These are phyloP conservation scores for Aciculoconidium aculeatum DNA, from an alignment of 805 yeast genomes.

Conservation along the genomic window DNA sequence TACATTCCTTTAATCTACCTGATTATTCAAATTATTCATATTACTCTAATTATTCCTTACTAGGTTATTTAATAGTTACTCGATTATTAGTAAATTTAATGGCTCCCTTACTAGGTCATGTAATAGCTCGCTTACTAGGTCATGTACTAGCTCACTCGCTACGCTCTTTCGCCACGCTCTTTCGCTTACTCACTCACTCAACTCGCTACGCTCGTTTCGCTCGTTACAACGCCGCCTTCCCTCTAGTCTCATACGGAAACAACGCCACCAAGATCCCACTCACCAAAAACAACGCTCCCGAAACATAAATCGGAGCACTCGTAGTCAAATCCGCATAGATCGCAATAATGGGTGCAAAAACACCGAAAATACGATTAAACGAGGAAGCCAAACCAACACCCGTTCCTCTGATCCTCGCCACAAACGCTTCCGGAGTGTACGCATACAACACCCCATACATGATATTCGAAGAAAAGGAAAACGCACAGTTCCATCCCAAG, in stretches of 20 bases:
- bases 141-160: too few species aligned
- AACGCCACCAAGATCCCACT: constrained; percentile 32
- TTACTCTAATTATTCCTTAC: too few species aligned
- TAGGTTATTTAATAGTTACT: too few species aligned
- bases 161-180: too few species aligned
- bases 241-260: constrained; percentile 46
- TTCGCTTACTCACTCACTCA: too few species aligned
- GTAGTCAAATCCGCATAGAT: constrained; percentile 48
- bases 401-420: constrained; percentile 44
- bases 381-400: constrained; percentile 59
- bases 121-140: too few species aligned
- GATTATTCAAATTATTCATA: too few species aligned
- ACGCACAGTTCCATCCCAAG: constrained; percentile 44
- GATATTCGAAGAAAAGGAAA: constrained; percentile 44
- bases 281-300: constrained; percentile 49
- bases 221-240: constrained; percentile 13
- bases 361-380: constrained; percentile 46
- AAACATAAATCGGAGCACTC: constrained; percentile 55
- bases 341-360: constrained; percentile 49
- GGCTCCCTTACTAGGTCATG: too few species aligned
- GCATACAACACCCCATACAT: constrained; percentile 58
- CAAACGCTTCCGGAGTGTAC: constrained; percentile 61
- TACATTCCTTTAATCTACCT: too few species aligned
- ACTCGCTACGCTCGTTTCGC: too few species aligned
- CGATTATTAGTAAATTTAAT: too few species aligned